Evolutionary conservation across 805 yeast genomes (phyloP), one percentile per base, ranked within the genome.

Genomic region (Barnettozyma siamensis): DNA sequence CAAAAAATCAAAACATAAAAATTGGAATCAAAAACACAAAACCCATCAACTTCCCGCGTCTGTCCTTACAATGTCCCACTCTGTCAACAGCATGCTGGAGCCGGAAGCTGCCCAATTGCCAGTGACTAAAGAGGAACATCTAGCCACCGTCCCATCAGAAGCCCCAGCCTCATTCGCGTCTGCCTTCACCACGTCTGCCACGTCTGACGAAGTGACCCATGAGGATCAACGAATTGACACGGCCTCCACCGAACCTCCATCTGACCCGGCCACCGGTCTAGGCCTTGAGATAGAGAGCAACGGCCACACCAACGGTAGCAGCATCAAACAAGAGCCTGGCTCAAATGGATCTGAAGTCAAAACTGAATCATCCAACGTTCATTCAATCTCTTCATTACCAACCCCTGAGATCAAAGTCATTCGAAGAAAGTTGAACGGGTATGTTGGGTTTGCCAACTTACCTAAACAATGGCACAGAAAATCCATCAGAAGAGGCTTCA

Each of bases 391-490:
- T 7, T 23, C 29, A 2, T 16, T 59, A n/a, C 53, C 62, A 33
- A 66, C 61, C 40, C 65, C 69, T 18, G 70, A 67, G 37, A 53
- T 69, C 46, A 82, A 83, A 54, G 70, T 88, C 47, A 76, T 87
- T 55, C 80, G 83, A 53, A 81, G 95, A 54, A 88, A 88, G 60
- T 77, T 91, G 54, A 85, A 82, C 53, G 91, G 95, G 4, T 89
- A 84, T 60, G 99, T 93, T 42, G 99, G 99, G 6, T 93, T 93
- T 67, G 95, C 97, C 51, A 93, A 89, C 66, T 73, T 93, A 58
- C 99, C 99, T 44, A 93, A 89, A 60, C 99, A 93, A 70, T 93
- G 97, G 96, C 98, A 93, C 68, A 80, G 96, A 66, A 88, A 85
- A 65, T 83, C 95, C 2, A 78, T 88, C 47, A 82, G 84, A 64